Percentiles rank a stretch among this genome's conserved stretches.
phyloP scores from a whole-genome alignment of 352 stramenopile species.

The Phytophthora podocarpi region DNA sequence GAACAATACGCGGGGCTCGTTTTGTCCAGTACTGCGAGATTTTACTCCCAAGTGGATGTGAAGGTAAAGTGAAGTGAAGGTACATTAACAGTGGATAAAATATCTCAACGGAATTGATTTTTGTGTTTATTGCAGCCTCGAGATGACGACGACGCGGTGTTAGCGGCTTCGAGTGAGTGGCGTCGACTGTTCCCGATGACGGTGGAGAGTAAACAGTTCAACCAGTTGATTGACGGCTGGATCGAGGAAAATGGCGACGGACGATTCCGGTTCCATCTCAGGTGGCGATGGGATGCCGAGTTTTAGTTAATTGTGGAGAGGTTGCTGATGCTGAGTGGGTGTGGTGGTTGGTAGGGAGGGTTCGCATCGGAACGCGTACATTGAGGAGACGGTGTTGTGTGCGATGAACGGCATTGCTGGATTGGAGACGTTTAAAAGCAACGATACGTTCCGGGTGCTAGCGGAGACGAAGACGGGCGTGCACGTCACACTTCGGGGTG shows the following conservation, averaged over 20 bases:
- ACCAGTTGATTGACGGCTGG: slow-evolving; percentile 51
- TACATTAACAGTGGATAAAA: not conserved
- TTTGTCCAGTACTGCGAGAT: slow-evolving; percentile 91
- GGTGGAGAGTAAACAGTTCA: slow-evolving; percentile 93
- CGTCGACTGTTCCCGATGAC: slow-evolving; percentile 36
- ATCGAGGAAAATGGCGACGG: slow-evolving; percentile 26
- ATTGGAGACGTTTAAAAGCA: slow-evolving; percentile 31
- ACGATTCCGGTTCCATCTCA: slow-evolving; percentile 39
- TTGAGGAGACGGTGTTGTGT: slow-evolving; percentile 91
- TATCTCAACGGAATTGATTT: not conserved
- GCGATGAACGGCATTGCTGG: slow-evolving; percentile 64
- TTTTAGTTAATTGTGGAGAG: not conserved
- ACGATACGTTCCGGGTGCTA: slow-evolving; percentile 34
- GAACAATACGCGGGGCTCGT: slow-evolving; percentile 90
- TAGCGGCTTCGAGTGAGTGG: slow-evolving; percentile 9
- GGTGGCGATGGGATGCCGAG: slow-evolving; percentile 20
- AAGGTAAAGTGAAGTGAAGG: slow-evolving; percentile 11
- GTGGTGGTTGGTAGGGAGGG: slow-evolving; percentile 23
- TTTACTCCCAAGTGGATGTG: slow-evolving; percentile 86
- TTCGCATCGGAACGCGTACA: slow-evolving; percentile 84
- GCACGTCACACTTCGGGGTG: slow-evolving; percentile 87
- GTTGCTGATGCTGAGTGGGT: not conserved
- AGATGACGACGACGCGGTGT: not conserved
- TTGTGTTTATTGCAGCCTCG: slow-evolving; percentile 12
- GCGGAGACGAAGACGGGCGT: slow-evolving; percentile 33